phyloP scores from a whole-genome alignment of 768 basidiomycete genomes.

The Mycena latifolia region DNA sequence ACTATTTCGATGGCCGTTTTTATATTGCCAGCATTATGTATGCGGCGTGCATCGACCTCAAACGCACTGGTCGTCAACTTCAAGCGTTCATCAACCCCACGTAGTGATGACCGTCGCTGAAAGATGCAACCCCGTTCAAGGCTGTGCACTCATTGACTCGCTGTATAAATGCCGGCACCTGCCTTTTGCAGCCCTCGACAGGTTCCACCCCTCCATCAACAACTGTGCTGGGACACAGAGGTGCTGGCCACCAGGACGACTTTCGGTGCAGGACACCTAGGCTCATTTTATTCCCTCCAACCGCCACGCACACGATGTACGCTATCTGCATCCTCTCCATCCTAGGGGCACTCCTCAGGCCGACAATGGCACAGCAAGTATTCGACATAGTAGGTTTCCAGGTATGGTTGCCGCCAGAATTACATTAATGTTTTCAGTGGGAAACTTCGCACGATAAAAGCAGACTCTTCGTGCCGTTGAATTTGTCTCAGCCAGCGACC shows the following conservation, averaged over 20 bases:
- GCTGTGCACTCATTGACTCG: no score
- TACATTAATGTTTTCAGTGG: not conserved
- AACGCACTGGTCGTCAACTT: no score
- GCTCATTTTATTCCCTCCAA: not conserved
- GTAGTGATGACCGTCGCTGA: no score
- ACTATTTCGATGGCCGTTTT: no score
- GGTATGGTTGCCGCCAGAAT: not conserved
- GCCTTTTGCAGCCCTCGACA: not conserved
- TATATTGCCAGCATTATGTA: no score
- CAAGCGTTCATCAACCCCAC: no score
- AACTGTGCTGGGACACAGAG: constrained; percentile 28
- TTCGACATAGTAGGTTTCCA: constrained; percentile 8
- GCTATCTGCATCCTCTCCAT: not conserved
- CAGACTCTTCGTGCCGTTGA: not conserved
- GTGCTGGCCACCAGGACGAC: constrained; percentile 22
- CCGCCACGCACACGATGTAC: not conserved
- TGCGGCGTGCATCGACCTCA: no score
- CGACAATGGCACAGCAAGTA: not conserved
- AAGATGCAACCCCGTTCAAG: no score
- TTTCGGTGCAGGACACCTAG: constrained; percentile 18
- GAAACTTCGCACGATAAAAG: constrained; percentile 15
- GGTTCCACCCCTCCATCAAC: constrained; percentile 9
- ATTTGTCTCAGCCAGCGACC: not conserved
- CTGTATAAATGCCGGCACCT: no score
- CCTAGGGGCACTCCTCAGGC: not conserved